A percentile compares a stretch with the other conserved stretches of the same genome.
Conservation (phyloP, 2,329 filamentous ascomycete genomes). For the Scedosporium aurantiacum region DNA sequence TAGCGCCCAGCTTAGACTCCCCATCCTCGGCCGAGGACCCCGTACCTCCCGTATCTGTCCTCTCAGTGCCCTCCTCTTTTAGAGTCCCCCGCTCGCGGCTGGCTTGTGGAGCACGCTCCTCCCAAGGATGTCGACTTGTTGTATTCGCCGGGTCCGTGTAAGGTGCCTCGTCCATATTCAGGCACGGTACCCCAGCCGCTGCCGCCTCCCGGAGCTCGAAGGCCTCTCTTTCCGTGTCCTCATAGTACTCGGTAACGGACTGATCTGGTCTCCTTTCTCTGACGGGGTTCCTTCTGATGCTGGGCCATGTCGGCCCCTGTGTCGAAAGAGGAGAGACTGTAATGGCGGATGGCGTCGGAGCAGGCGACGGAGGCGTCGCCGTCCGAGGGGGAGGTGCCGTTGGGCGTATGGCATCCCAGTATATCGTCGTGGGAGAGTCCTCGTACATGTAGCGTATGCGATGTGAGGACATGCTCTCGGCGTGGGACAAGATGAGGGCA, state of each 20-base stretch:
- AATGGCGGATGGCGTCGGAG: not conserved
- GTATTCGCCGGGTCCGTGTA: not conserved
- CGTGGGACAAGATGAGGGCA: too few species aligned
- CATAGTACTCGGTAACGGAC: not conserved
- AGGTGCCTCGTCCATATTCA: not conserved
- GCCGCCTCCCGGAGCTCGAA: conserved; percentile 1
- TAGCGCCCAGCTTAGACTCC: conserved; percentile 8
- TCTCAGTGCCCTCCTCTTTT: not conserved
- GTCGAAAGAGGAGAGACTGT: not conserved
- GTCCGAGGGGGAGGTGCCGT: not conserved
- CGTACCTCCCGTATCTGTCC: not conserved
- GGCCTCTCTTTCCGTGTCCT: not conserved
- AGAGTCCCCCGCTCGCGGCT: not conserved
- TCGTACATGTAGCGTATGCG: not conserved
- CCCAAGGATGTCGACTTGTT: not conserved
- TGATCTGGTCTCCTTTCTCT: not conserved
- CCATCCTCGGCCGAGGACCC: not conserved
- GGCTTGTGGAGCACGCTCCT: not conserved
- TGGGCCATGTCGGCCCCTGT: not conserved
- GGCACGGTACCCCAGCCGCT: conserved; percentile 5
- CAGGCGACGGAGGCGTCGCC: not conserved
- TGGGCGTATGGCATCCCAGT: not conserved
- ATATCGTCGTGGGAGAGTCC: not conserved
- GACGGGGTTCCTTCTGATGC: not conserved
- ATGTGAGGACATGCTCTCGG: not conserved